Base-by-base conservation (phyloP, 331 rosid species). In the Acacia concinna region DNA sequence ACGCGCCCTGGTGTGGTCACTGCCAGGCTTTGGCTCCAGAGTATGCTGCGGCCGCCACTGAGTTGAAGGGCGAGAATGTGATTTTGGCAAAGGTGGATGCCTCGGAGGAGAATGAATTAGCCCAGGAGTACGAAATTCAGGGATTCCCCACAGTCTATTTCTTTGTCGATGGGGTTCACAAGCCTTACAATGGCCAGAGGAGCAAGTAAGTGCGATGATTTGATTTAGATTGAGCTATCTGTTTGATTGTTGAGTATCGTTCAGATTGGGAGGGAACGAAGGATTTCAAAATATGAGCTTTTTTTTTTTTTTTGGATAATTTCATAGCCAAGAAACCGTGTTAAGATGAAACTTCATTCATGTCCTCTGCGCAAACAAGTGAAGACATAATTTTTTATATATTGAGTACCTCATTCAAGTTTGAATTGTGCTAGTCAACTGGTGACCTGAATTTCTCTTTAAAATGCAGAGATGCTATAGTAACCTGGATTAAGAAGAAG, bases 1-100 rank as follows among this genome's bases (percentile, higher is more conserved):
- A 96, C 71, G 99, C 99, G 15, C 99, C 99, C 18, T 96, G 99
- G 98, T 96, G 99, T 46, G 99, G 94, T 0, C 99, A 96, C 72
- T 93, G 99, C 78, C 94, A 93, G 82, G 89, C 97, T 6, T 52
- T 96, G 84, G 90, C 93, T 18, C 99, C 99, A 0, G 99, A 93
- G 75, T 96, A 90, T 68, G 92, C 97, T 6, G 97, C 98, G 0
- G 97, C 99, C 0, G 98, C 99, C 21, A 93, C 97, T 18, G 99
- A 89, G 70, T 83, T 96, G 82, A 91, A 93, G 84, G 72, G 79
- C 2, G 88, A 90, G 68, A 81, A 89, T 59, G 98, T 96, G 69
- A 80, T 84, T 66, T 67, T 96, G 86, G 98, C 98, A 12, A 96
- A 91, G 79, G 92, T 96, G 23, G 99, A 96, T 62, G 98, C 97